Evolutionary conservation across 192 early-diverging fungal genomes (phyloP), one percentile per base, ranked within the genome.

Genomic region (Umbelopsis ramanniana): DNA sequence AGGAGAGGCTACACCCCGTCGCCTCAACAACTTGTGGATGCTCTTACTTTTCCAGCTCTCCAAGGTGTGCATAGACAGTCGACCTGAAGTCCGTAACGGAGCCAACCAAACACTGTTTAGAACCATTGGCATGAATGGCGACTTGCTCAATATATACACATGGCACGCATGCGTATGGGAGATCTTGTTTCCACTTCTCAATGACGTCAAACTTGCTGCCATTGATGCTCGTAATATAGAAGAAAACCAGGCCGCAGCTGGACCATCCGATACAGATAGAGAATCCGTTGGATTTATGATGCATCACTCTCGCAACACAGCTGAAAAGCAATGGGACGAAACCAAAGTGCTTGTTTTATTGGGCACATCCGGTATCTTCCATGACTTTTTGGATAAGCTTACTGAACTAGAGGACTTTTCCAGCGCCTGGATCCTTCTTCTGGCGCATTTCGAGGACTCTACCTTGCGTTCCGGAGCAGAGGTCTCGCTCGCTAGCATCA

Each of bases 61-160:
- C 4, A 82, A 86, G 19, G 85, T 96, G 24, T 96, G 95, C 66
- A 89, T 91, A 15, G 98, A 99, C 72, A 71, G 71, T 8, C 82
- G 96, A 17, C 93, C 94, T 0, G 96, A 98, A 74, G 96, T 99
- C 11, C 87, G 98, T 26, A 94, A 97, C 74, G 91, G 93, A 15
- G 95, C 96, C 19, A 94, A 93, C 54, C 98, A 98, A 76, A 98
- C 96, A 5, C 81, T 99, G 54, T 97, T 97, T 78, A 86, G 96
- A 53, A 95, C 96, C 6, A 90, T 99, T 45, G 89, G 90, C 47
- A 93, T 97, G 84, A 95, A 97, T 73, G 98, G 94, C 9, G 72
- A 73, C 35, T 73, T 85, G 17, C 83, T 99, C 19, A 88, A 87
- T 21, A 72, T 80, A 38, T 84, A 91, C 46, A 83, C 92, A 11